These are phyloP conservation scores for Juglanconis oblonga DNA, from an alignment of 2,329 filamentous ascomycete species.

Conservation along the genomic window DNA sequence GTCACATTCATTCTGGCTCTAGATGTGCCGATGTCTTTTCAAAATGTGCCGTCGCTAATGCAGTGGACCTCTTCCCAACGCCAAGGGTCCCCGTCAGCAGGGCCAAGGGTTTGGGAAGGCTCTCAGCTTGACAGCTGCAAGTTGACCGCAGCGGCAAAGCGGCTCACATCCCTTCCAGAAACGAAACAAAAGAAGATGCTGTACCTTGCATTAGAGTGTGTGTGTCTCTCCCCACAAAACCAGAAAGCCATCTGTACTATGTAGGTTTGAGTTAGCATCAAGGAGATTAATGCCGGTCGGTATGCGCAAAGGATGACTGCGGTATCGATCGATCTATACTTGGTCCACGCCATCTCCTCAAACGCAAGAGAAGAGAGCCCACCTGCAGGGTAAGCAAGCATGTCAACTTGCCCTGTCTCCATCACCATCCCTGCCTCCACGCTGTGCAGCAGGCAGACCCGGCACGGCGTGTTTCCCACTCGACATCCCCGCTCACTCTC, in stretches of 20 bases:
- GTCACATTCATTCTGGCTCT: not conserved
- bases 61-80: not conserved
- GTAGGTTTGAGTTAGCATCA: not conserved
- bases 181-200: slow-evolving; percentile 1
- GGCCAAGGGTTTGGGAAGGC: not conserved
- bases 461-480: too few relatives aligned
- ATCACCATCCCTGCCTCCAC: not conserved
- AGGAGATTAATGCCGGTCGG: not conserved
- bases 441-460: not conserved
- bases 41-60: not conserved
- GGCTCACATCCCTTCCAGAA: slow-evolving; percentile 11
- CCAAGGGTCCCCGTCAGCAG: slow-evolving; percentile 4
- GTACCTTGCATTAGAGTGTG: slow-evolving; percentile 18
- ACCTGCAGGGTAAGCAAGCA: not conserved
- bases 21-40: not conserved
- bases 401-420: not conserved
- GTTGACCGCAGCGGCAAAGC: not conserved
- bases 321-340: not conserved
- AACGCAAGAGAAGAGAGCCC: not conserved
- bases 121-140: slow-evolving; percentile 11
- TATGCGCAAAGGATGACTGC: not conserved
- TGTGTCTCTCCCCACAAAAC: slow-evolving; percentile 1
- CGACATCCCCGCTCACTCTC: not conserved
- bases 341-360: not conserved
- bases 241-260: not conserved